Conservation (phyloP, 2,329 filamentous ascomycete genomes). For the Talaromyces verruculosus region DNA sequence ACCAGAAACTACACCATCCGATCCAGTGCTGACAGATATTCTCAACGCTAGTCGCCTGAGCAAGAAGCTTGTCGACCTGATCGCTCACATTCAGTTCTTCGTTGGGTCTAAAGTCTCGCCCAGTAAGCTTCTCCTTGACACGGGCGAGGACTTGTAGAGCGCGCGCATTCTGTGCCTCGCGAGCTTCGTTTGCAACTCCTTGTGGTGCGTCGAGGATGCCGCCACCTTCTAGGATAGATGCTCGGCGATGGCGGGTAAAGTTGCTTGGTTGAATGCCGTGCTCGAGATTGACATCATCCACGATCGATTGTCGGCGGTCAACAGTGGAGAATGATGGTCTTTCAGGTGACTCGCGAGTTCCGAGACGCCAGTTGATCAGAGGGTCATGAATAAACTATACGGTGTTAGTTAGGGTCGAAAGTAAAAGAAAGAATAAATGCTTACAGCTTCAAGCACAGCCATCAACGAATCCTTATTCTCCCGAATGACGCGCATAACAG, state of each 20-base stretch:
- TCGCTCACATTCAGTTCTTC: constrained; percentile 81
- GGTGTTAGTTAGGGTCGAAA: neutral
- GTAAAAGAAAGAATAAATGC: constrained; percentile 32
- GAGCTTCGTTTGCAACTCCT: constrained; percentile 45
- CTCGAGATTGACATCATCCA: constrained; percentile 50
- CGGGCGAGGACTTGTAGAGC: constrained; percentile 88
- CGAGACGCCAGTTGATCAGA: constrained; percentile 93
- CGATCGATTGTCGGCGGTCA: constrained; percentile 61
- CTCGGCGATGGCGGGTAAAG: constrained; percentile 63
- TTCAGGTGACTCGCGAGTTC: constrained; percentile 60
- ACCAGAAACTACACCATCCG: constrained; percentile 99
- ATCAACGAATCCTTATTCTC: constrained; percentile 98
- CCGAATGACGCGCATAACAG: constrained; percentile 93
- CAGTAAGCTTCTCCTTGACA: constrained; percentile 93
- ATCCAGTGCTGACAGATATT: constrained; percentile 99
- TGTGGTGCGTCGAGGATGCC: constrained; percentile 47
- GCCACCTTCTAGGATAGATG: constrained; percentile 65
- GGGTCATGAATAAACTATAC: constrained; percentile 95
- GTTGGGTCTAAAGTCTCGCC: constrained; percentile 81
- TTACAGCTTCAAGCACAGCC: constrained; percentile 94
- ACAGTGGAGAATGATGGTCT: constrained; percentile 58
- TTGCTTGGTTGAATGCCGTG: constrained; percentile 62
- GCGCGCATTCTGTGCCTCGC: constrained; percentile 87
- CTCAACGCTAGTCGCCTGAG: constrained; percentile 93
- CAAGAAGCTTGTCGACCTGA: constrained; percentile 92